These are phyloP conservation scores for Cutaneotrichosporon cyanovorans DNA, from an alignment of 1,284 basidiomycete genomes.

Conservation along the genomic window DNA sequence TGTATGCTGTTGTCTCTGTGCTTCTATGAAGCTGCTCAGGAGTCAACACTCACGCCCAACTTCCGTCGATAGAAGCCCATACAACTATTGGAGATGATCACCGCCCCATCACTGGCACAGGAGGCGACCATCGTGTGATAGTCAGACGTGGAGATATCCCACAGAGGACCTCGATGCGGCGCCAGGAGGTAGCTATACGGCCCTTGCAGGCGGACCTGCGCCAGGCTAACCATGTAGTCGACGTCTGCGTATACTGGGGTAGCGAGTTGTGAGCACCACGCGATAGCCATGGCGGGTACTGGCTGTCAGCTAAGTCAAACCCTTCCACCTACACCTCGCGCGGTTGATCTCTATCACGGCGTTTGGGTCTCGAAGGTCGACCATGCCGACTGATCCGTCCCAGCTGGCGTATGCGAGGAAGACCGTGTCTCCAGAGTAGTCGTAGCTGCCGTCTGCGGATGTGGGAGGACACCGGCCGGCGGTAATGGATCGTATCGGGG, in stretches of 20 bases:
- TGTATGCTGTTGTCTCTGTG: too few relatives aligned
- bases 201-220: slow-evolving; percentile 23
- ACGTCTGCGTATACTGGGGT: slow-evolving; percentile 31
- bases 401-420: slow-evolving; percentile 24
- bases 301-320: not conserved
- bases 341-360: slow-evolving; percentile 21
- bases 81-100: slow-evolving; percentile 41
- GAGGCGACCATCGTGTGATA: slow-evolving; percentile 77
- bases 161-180: slow-evolving; percentile 57
- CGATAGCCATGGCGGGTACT: slow-evolving; percentile 33
- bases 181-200: slow-evolving; percentile 14
- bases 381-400: slow-evolving; percentile 26
- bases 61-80: slow-evolving; percentile 25
- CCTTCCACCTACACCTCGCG: slow-evolving; percentile 29
- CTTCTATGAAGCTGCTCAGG: too few relatives aligned
- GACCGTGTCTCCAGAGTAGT: slow-evolving; percentile 24
- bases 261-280: slow-evolving; percentile 30
- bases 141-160: slow-evolving; percentile 69
- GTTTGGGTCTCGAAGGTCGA: slow-evolving; percentile 32
- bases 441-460: slow-evolving; percentile 13
- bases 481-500: slow-evolving; percentile 24
- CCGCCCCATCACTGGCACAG: slow-evolving; percentile 69
- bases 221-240: slow-evolving; percentile 30
- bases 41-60: slow-evolving; percentile 24
- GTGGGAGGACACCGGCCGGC: slow-evolving; percentile 24